Percentiles rank a stretch among this genome's conserved stretches.
Conservation (phyloP, 2,329 filamentous ascomycete genomes). For the Ceratocystis diversiconidia region DNA sequence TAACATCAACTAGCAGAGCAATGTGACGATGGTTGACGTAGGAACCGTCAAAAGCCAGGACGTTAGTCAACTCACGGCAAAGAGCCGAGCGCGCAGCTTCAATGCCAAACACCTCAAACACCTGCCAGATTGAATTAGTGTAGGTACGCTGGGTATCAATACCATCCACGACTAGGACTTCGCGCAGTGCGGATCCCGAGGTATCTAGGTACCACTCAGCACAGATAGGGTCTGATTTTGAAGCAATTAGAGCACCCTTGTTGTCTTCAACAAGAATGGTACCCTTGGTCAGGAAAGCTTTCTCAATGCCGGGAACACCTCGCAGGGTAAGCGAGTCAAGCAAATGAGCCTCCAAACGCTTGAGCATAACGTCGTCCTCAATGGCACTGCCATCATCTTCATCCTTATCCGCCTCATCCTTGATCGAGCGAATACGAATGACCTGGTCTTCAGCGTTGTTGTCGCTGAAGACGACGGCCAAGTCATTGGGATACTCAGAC, state of each 20-base stretch:
- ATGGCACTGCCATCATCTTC: slow-evolving; percentile 56
- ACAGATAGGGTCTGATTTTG: slow-evolving; percentile 60
- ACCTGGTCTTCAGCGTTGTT: slow-evolving; percentile 94
- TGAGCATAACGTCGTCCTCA: slow-evolving; percentile 84
- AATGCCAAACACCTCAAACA: slow-evolving; percentile 89
- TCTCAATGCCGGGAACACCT: slow-evolving; percentile 75
- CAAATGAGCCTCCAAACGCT: slow-evolving; percentile 80
- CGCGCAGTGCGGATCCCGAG: slow-evolving; percentile 70
- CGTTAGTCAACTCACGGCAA: slow-evolving; percentile 75
- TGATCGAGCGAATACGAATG: slow-evolving; percentile 76
- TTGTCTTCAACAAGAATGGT: slow-evolving; percentile 49
- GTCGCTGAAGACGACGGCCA: slow-evolving; percentile 92
- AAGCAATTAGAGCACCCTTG: slow-evolving; percentile 60
- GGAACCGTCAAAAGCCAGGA: slow-evolving; percentile 95
- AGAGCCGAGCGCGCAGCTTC: slow-evolving; percentile 82
- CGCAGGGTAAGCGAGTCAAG: slow-evolving; percentile 83
- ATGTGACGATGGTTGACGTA: slow-evolving; percentile 99
- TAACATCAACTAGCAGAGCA: slow-evolving; percentile 87
- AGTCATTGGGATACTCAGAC: slow-evolving; percentile 67
- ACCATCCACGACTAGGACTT: slow-evolving; percentile 73
- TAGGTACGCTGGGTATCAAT: slow-evolving; percentile 78
- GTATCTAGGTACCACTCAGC: slow-evolving; percentile 96
- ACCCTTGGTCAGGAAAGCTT: slow-evolving; percentile 84
- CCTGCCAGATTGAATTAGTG: slow-evolving; percentile 90
- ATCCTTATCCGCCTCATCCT: slow-evolving; percentile 54